A percentile compares a stretch with the other conserved stretches of the same genome.
These are phyloP conservation scores for Novymonas esmeraldas DNA, from an alignment of 208 protist species.

Conservation along the genomic window DNA sequence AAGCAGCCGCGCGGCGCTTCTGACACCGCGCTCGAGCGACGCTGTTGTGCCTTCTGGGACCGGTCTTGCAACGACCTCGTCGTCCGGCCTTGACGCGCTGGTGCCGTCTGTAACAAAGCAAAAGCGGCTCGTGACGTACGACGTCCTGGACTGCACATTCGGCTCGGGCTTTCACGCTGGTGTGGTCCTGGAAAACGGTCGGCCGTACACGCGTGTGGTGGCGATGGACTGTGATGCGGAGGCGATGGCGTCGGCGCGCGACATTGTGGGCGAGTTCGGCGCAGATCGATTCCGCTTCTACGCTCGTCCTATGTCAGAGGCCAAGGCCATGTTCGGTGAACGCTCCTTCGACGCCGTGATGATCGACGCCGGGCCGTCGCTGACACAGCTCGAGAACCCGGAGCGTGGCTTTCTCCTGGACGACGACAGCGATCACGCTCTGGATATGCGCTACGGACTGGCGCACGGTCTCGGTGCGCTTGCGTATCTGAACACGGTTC, in stretches of 20 bases:
- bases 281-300: constrained; percentile 78
- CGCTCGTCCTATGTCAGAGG: constrained; percentile 74
- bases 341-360: constrained; percentile 84
- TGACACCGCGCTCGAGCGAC: neutral
- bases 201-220: constrained; percentile 85
- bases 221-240: constrained; percentile 83
- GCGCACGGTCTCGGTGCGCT: constrained; percentile 52
- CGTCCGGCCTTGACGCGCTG: constrained; percentile 13
- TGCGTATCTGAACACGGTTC: constrained; percentile 81
- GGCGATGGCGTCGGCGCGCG: constrained; percentile 35
- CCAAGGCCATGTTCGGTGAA: constrained; percentile 84
- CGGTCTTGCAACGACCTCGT: neutral
- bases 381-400: constrained; percentile 79
- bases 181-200: constrained; percentile 78
- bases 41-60: constrained; percentile 2
- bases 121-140: constrained; percentile 72
- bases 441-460: constrained; percentile 86
- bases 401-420: constrained; percentile 77
- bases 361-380: constrained; percentile 83
- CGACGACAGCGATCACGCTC: constrained; percentile 63
- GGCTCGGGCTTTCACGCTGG: constrained; percentile 83
- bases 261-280: constrained; percentile 73
- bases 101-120: constrained; percentile 31
- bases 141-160: constrained; percentile 90
- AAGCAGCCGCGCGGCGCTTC: neutral